Conservation (phyloP, 2,329 filamentous ascomycete genomes). For the Alternaria ethzedia region DNA sequence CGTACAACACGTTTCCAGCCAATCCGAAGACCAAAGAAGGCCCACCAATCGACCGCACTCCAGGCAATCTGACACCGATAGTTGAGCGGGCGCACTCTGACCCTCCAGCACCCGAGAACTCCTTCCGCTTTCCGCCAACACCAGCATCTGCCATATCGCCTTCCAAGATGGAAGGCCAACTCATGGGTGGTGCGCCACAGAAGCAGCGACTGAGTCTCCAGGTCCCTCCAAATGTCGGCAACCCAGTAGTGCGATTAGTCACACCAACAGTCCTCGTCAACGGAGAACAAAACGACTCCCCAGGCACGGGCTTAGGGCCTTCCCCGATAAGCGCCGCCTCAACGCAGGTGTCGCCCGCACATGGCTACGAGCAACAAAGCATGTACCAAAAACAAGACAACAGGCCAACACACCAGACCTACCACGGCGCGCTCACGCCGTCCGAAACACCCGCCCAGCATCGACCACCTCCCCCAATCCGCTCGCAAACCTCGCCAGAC, state of each 20-base stretch:
- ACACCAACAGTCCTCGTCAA: slow-evolving; percentile 65
- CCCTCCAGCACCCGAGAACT: slow-evolving; percentile 44
- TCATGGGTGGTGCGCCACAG: slow-evolving; percentile 27
- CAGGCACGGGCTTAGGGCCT: slow-evolving; percentile 31
- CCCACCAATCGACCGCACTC: slow-evolving; percentile 54
- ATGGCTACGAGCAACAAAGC: slow-evolving; percentile 24
- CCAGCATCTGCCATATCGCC: slow-evolving; percentile 47
- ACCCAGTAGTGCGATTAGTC: slow-evolving; percentile 64
- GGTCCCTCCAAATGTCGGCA: slow-evolving; percentile 66
- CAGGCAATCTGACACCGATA: slow-evolving; percentile 52
- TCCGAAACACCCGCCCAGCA: slow-evolving; percentile 39
- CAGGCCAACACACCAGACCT: slow-evolving; percentile 31
- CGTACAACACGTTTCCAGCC: slow-evolving; percentile 73
- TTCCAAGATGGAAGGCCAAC: slow-evolving; percentile 28
- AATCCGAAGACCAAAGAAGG: slow-evolving; percentile 60
- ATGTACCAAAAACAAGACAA: slow-evolving; percentile 19
- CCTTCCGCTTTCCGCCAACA: slow-evolving; percentile 49
- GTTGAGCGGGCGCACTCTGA: slow-evolving; percentile 52
- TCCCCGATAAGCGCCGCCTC: slow-evolving; percentile 29
- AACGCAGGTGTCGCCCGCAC: slow-evolving; percentile 25
- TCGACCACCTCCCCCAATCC: slow-evolving; percentile 19
- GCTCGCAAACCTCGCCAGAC: slow-evolving; percentile 14
- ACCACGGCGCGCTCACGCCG: slow-evolving; percentile 32
- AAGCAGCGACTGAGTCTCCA: slow-evolving; percentile 65
- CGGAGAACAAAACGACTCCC: slow-evolving; percentile 49